phyloP scores from a whole-genome alignment of 2,329 filamentous ascomycete genomes.

The Colletotrichum sidae region DNA sequence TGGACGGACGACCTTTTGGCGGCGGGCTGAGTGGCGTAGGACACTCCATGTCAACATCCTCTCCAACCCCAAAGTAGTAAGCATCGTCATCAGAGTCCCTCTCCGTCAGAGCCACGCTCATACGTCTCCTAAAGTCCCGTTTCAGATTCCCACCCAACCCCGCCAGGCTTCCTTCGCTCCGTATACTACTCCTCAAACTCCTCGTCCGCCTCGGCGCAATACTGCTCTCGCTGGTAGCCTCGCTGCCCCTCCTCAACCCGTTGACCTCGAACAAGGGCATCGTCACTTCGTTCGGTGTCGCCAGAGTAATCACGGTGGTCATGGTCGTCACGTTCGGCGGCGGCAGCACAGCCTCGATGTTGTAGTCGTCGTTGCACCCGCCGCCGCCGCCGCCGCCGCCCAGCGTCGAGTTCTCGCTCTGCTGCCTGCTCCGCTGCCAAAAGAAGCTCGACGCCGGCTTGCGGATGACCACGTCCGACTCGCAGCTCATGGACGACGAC shows the following conservation, averaged over 20 bases:
- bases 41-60: constrained; percentile 21
- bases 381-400: neutral
- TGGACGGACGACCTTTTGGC: constrained; percentile 14
- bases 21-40: constrained; percentile 31
- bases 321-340: neutral
- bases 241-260: constrained; percentile 10
- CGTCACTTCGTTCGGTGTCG: neutral
- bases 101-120: constrained; percentile 28
- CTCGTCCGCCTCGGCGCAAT: neutral
- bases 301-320: neutral
- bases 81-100: constrained; percentile 33
- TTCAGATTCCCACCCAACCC: neutral
- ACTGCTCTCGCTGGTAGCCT: neutral
- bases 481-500: constrained; percentile 21
- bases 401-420: constrained; percentile 23
- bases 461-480: constrained; percentile 12
- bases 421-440: constrained; percentile 21
- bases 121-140: constrained; percentile 19
- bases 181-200: constrained; percentile 16
- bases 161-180: constrained; percentile 3
- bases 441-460: constrained; percentile 24
- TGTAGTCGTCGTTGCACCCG: constrained; percentile 20
- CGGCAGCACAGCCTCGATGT: constrained; percentile 20
- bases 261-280: constrained; percentile 14
- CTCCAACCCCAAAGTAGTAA: constrained; percentile 27